These are phyloP conservation scores for Suillus tomentosus DNA, from an alignment of 768 basidiomycete genomes.

Conservation along the genomic window DNA sequence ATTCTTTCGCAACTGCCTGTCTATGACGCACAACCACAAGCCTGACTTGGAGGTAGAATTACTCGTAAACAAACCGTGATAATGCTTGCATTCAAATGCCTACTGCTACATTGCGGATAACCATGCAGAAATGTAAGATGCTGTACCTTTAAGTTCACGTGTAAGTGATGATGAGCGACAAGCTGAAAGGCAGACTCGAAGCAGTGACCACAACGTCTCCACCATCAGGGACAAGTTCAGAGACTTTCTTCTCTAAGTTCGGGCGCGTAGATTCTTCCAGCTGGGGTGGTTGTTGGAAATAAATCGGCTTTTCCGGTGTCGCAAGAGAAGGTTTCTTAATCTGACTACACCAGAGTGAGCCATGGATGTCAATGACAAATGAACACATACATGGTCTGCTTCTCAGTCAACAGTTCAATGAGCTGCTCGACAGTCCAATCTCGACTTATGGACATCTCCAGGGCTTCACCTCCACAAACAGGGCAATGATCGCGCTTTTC, in stretches of 20 bases:
- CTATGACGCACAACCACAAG: background rate
- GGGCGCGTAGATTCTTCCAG: constrained; percentile 88
- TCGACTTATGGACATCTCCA: constrained; percentile 68
- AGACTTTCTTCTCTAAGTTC: constrained; percentile 85
- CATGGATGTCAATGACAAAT: background rate
- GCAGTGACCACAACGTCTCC: constrained; percentile 89
- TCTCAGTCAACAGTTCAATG: constrained; percentile 85
- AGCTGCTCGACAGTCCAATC: constrained; percentile 83
- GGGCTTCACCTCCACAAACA: constrained; percentile 91
- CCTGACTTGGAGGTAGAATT: background rate
- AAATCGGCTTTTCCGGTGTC: constrained; percentile 72
- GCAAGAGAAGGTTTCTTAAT: constrained; percentile 95
- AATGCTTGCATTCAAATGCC: constrained; percentile 10
- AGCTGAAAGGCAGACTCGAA: constrained; percentile 82
- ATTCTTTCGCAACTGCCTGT: background rate
- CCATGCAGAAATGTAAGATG: constrained; percentile 6
- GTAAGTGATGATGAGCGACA: constrained; percentile 68
- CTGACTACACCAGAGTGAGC: constrained; percentile 59
- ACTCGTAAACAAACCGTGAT: background rate
- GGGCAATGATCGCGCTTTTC: constrained; percentile 93
- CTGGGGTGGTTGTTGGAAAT: constrained; percentile 92
- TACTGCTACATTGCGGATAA: constrained; percentile 10
- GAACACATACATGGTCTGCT: constrained; percentile 80
- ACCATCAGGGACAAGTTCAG: constrained; percentile 74
- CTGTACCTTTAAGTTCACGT: constrained; percentile 22